Evolutionary conservation across 257 asterid species (phyloP).

Genomic region (Coffea canephora): DNA sequence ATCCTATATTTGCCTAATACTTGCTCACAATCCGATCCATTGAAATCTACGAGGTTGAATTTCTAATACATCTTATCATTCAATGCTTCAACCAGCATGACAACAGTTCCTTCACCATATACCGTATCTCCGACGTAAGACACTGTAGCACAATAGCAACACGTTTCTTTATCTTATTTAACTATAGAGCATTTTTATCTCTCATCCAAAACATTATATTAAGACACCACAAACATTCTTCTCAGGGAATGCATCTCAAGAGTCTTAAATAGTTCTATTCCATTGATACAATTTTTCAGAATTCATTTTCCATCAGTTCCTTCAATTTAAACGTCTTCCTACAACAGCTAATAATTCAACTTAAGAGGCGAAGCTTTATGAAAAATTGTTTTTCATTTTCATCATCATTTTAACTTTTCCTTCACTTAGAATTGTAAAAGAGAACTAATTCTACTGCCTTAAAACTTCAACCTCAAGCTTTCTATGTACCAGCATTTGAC

Average conservation of each 20-base stretch:
- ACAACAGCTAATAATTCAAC: background rate
- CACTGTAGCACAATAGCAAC: background rate
- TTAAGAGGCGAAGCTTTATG: background rate
- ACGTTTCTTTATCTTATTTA: background rate
- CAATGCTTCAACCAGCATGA: background rate
- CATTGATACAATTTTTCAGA: background rate
- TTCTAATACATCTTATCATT: too few relatives aligned
- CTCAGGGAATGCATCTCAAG: background rate
- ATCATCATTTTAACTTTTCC: background rate
- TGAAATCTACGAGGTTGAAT: too few relatives aligned
- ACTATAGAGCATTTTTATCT: background rate
- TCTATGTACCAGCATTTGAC: background rate
- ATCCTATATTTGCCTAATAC: background rate
- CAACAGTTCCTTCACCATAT: background rate
- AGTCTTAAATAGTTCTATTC: background rate
- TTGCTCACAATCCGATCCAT: background rate
- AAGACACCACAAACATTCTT: background rate
- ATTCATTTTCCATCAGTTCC: background rate
- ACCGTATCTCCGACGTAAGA: background rate
- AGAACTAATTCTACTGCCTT: background rate
- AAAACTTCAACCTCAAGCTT: background rate
- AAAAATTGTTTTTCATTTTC: too few relatives aligned
- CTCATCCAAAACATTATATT: background rate
- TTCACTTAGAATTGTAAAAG: conserved; percentile 1
- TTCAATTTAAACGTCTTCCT: background rate